A percentile compares a stretch with the other conserved stretches of the same genome.
phyloP scores from a whole-genome alignment of 495 filamentous ascomycete genomes.

The Thozetella sp. region DNA sequence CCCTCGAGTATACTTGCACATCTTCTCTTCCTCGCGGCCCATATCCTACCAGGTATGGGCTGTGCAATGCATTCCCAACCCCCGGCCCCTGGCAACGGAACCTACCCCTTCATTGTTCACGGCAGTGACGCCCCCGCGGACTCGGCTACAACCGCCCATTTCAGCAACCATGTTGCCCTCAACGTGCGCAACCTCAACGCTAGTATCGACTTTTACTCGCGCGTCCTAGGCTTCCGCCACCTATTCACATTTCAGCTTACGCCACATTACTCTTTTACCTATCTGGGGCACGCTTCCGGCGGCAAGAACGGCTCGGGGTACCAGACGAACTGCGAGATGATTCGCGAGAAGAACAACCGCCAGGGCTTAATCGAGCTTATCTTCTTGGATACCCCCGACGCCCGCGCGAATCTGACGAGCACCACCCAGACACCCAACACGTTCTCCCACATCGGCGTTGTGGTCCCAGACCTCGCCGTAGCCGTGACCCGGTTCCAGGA shows the following conservation, averaged over 20 bases:
- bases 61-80: not conserved
- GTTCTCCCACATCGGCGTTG: not conserved
- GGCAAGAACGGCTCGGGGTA: conserved; percentile 35
- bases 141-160: conserved; percentile 37
- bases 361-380: conserved; percentile 32
- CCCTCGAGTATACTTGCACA: no score
- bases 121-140: conserved; percentile 5
- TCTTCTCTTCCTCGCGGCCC: not conserved
- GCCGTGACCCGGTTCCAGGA: not conserved
- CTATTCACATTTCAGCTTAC: conserved; percentile 36
- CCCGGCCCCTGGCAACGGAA: not conserved
- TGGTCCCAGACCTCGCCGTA: not conserved
- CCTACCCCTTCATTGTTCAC: not conserved
- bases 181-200: conserved; percentile 36
- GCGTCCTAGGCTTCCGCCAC: conserved; percentile 49
- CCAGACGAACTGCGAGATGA: conserved; percentile 27
- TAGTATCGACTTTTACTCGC: conserved; percentile 45
- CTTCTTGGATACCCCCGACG: conserved; percentile 13
- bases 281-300: conserved; percentile 29
- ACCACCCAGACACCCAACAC: not conserved
- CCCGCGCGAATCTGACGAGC: not conserved
- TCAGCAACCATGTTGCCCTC: conserved; percentile 47
- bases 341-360: conserved; percentile 27
- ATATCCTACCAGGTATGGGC: not conserved
- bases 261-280: conserved; percentile 24